Evolutionary conservation across 2,329 filamentous ascomycete species (phyloP), one percentile per base, ranked within the genome.

Genomic region (Arthrobotrys sphaeroides): DNA sequence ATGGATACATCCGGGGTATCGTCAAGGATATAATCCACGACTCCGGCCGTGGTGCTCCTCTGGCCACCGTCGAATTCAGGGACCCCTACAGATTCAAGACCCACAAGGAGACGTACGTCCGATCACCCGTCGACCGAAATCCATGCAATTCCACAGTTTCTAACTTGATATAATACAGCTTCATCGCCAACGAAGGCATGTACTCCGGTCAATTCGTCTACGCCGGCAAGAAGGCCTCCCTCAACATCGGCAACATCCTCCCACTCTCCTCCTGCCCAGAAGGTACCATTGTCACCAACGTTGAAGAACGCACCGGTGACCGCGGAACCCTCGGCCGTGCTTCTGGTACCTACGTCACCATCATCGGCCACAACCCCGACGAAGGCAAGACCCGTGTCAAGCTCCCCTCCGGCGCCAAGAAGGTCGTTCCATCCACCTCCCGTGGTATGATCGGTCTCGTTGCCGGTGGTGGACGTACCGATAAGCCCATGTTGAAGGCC

Each of bases 131-230:
- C 16, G 9, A 33, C n/a, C 9, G 4, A 40, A 49, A 16, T 5
- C 13, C 5, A 16, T 22, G 13, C n/a, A 43, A 22, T n/a, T n/a
- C n/a, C n/a, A n/a, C n/a, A 38, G 22, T 10, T 31, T 13, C 13
- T 53, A 22, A 38, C 65, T 24, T 68, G 47, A 42, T n/a, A 45
- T 55, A 59, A 65, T 51, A 68, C 47, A 80, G 79, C 82, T 97
- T 99, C 91, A 99, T 99, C 84, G 95, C 95, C 86, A 99, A 98
- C 88, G 95, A 98, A 89, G 95, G 95, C 88, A 97, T 98, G 94
- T 99, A 98, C 92, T 97, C 95, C 81, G 95, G 95, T 85, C 95
- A 99, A 87, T 99, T 99, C 90, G 93, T 99, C 91, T 99, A 99
- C 87, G 95, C 94, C 84, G 95, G 95, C 85, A 99, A 99, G 93